Conservation (phyloP, 2,329 filamentous ascomycete genomes). For the Aspergillus clavatus region DNA sequence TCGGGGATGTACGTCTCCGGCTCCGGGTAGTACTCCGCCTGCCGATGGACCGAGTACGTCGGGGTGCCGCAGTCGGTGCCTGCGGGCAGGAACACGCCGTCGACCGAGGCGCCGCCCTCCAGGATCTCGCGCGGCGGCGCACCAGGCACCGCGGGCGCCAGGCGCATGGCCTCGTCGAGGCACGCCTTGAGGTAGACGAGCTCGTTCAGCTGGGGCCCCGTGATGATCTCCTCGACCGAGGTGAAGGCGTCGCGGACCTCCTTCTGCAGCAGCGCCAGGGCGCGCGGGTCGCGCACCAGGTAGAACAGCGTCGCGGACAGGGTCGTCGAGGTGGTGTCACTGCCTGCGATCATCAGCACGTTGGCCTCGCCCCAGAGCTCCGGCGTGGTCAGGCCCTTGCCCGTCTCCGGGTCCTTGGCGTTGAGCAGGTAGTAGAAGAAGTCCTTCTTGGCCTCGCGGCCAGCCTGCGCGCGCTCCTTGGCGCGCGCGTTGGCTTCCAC, state of each 20-base stretch:
- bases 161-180: slow-evolving; percentile 40
- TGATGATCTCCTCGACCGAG: slow-evolving; percentile 35
- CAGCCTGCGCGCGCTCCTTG: slow-evolving; percentile 51
- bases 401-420: slow-evolving; percentile 66
- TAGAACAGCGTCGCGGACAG: slow-evolving; percentile 41
- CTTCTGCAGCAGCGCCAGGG: slow-evolving; percentile 28
- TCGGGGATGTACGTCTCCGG: slow-evolving; percentile 59
- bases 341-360: slow-evolving; percentile 66
- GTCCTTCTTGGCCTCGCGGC: slow-evolving; percentile 63
- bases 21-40: slow-evolving; percentile 56
- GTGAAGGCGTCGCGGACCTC: slow-evolving; percentile 36
- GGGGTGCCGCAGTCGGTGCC: slow-evolving; percentile 62
- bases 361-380: slow-evolving; percentile 70
- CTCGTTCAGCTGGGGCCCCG: slow-evolving; percentile 30
- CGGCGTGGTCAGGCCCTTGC: slow-evolving; percentile 58
- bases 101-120: slow-evolving; percentile 34
- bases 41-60: slow-evolving; percentile 66
- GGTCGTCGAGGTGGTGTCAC: slow-evolving; percentile 67
- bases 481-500: slow-evolving; percentile 63
- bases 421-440: slow-evolving; percentile 73
- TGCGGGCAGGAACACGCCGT: slow-evolving; percentile 38
- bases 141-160: slow-evolving; percentile 37
- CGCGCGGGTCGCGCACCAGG: slow-evolving; percentile 31
- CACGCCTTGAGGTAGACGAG: slow-evolving; percentile 40
- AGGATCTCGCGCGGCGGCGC: slow-evolving; percentile 37